Conservation (phyloP, 2,329 filamentous ascomycete genomes). For the Periconia sp. region DNA sequence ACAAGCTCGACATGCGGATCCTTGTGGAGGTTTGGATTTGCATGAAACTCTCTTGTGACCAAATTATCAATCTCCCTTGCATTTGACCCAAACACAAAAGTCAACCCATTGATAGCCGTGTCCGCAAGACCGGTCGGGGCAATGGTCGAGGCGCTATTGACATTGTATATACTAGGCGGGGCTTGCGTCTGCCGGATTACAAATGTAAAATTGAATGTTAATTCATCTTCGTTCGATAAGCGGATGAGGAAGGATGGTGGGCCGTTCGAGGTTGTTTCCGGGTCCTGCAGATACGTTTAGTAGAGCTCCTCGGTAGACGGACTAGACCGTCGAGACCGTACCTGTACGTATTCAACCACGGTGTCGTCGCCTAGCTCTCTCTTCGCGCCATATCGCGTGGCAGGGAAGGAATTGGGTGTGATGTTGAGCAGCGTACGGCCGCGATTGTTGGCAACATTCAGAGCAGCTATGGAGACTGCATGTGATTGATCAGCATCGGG, state of each 20-base stretch:
- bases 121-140: slow-evolving; percentile 56
- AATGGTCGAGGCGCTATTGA: slow-evolving; percentile 57
- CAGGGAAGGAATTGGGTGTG: slow-evolving; percentile 85
- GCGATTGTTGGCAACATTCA: slow-evolving; percentile 80
- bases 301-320: no score
- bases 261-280: slow-evolving; percentile 60
- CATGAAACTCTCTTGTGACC: slow-evolving; percentile 93
- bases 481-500: slow-evolving; percentile 29
- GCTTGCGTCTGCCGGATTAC: slow-evolving; percentile 67
- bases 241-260: slow-evolving; percentile 82
- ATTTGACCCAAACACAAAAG: slow-evolving; percentile 88
- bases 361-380: slow-evolving; percentile 75
- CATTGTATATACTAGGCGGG: slow-evolving; percentile 44
- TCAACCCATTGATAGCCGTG: slow-evolving; percentile 84
- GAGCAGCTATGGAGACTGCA: slow-evolving; percentile 83
- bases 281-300: slow-evolving; percentile 65
- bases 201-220: slow-evolving; percentile 92
- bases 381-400: slow-evolving; percentile 75
- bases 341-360: slow-evolving; percentile 91
- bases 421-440: slow-evolving; percentile 79
- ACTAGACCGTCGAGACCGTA: no score
- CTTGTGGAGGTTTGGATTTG: slow-evolving; percentile 96
- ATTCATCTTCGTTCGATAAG: slow-evolving; percentile 87
- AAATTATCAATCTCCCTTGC: slow-evolving; percentile 89
- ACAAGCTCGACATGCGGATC: slow-evolving; percentile 94